These are phyloP conservation scores for Ceriops zippeliana DNA, from an alignment of 345 rosid genomes.

Conservation along the genomic window DNA sequence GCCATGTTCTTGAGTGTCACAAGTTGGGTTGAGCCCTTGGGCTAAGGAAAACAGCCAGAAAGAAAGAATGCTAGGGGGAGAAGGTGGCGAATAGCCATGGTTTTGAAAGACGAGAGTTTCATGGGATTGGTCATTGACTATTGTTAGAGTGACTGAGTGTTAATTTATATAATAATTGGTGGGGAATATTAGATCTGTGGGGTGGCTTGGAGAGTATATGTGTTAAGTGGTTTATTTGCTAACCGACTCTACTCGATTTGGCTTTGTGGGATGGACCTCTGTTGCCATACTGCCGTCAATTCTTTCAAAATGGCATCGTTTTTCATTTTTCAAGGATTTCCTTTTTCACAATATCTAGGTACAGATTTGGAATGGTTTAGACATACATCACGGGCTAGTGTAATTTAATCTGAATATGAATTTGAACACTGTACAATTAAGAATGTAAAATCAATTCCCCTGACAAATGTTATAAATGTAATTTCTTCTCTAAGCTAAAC, in stretches of 20 bases:
- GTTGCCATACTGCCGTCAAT: slow-evolving; percentile 1
- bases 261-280: slow-evolving; percentile 22
- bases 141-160: slow-evolving; percentile 1
- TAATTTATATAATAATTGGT: slow-evolving; percentile 16
- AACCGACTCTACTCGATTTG: neutral
- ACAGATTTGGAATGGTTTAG: slow-evolving; percentile 8
- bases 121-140: slow-evolving; percentile 2
- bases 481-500: too few relatives aligned
- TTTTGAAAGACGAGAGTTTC: neutral
- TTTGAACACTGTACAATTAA: too few relatives aligned
- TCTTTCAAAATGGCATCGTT: slow-evolving; percentile 7
- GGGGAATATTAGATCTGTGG: slow-evolving; percentile 13
- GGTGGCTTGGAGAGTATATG: slow-evolving; percentile 9
- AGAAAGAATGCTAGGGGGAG: slow-evolving; percentile 22
- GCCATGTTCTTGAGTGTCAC: slow-evolving; percentile 44
- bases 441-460: too few relatives aligned
- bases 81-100: slow-evolving; percentile 33
- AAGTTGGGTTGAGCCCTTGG: slow-evolving; percentile 39
- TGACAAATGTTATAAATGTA: too few relatives aligned
- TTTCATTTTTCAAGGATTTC: neutral
- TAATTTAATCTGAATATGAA: too few relatives aligned
- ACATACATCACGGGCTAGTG: neutral
- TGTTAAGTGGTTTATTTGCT: neutral
- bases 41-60: slow-evolving; percentile 27
- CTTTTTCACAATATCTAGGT: neutral